Percentiles rank a stretch among this genome's conserved stretches.
Conservation (phyloP, 306 rosid genomes). For the Cicer cuneatum region DNA sequence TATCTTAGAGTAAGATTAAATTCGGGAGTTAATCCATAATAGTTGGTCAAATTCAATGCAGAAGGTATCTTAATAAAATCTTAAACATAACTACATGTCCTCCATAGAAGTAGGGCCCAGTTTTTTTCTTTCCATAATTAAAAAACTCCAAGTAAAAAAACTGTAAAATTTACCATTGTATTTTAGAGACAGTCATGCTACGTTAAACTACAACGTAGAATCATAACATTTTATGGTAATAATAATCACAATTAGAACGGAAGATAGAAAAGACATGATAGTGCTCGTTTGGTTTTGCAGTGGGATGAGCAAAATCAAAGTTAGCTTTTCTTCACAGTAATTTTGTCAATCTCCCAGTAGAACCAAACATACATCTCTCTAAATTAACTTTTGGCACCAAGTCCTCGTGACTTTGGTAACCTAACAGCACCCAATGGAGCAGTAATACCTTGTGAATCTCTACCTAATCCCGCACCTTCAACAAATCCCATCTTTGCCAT, state of each 20-base stretch:
- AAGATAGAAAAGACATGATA: background rate
- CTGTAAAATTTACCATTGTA: background rate
- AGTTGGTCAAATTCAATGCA: background rate
- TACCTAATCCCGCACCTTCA: conserved; percentile 85
- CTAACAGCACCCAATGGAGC: conserved; percentile 72
- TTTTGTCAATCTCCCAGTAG: no score
- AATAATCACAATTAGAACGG: conserved; percentile 23
- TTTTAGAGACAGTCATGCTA: conserved; percentile 34
- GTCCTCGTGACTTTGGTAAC: conserved; percentile 79
- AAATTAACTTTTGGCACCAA: conserved; percentile 68
- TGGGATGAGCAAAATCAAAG: no score
- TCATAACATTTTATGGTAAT: background rate
- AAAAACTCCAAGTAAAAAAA: background rate
- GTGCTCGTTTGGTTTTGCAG: no score
- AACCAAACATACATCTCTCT: background rate
- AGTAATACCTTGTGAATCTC: conserved; percentile 78
- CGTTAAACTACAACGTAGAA: conserved; percentile 15
- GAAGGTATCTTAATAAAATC: background rate
- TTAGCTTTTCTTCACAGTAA: no score
- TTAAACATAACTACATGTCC: conserved; percentile 33
- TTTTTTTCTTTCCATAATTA: background rate
- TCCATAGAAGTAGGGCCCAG: background rate
- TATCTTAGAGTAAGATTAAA: background rate
- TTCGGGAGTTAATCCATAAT: background rate
- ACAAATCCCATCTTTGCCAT: conserved; percentile 96